Conservation (phyloP, 495 filamentous ascomycete genomes). For the Penicillium lividum region DNA sequence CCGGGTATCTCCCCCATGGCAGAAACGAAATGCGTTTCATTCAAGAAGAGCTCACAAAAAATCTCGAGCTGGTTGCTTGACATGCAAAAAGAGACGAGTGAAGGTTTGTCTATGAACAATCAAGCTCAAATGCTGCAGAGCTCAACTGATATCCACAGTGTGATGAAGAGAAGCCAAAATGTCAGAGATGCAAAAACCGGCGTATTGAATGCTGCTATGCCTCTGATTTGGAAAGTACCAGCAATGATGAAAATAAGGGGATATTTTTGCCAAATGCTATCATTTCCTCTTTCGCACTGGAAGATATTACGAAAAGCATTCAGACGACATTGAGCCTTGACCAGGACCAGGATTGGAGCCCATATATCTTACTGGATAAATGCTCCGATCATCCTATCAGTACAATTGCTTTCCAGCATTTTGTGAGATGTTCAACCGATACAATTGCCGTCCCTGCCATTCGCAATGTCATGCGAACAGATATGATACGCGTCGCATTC, state of each 20-base stretch:
- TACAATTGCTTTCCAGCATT: conserved; percentile 33
- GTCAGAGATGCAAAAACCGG: conserved; percentile 27
- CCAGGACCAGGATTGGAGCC: neutral
- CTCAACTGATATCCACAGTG: conserved; percentile 22
- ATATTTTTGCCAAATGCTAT: neutral
- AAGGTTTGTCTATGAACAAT: conserved; percentile 23
- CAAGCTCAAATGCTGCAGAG: neutral
- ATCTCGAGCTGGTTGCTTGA: conserved; percentile 32
- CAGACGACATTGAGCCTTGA: conserved; percentile 13
- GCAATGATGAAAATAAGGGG: neutral
- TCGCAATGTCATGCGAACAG: conserved; percentile 35
- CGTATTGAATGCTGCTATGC: conserved; percentile 26
- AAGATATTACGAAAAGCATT: conserved; percentile 19
- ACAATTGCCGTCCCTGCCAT: conserved; percentile 32
- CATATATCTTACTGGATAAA: neutral
- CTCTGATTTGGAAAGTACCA: neutral
- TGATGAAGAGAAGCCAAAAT: conserved; percentile 35
- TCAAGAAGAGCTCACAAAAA: conserved; percentile 33
- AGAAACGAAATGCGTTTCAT: conserved; percentile 9
- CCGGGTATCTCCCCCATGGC: conserved; percentile 10
- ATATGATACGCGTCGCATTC: conserved; percentile 42
- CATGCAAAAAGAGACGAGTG: conserved; percentile 34
- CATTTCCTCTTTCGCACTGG: conserved; percentile 24
- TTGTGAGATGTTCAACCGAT: conserved; percentile 32
- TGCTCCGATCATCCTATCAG: conserved; percentile 14